Evolutionary conservation across 805 yeast genomes (phyloP), one percentile per base, ranked within the genome.

Genomic region (Schizosaccharomyces octosporus): DNA sequence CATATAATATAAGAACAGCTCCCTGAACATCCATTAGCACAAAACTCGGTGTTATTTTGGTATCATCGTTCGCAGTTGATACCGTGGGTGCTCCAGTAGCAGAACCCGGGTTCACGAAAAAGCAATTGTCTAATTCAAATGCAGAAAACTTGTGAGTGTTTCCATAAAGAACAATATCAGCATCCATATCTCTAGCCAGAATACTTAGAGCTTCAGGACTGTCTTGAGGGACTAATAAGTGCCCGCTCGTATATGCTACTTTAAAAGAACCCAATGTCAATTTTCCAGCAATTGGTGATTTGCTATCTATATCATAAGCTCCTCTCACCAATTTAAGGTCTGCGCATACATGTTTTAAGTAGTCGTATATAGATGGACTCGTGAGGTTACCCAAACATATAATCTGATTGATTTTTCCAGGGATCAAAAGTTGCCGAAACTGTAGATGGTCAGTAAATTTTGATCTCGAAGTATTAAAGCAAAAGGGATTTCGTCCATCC

Each of bases 61-160:
- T 76, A 2, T 78, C 82, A 21, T 78, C 81, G 1, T 75, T 77
- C 5, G 74, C 76, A 63, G 82, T 82, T 67, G 82, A 83, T 41
- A 85, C 78, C 55, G 78, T 78, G 65, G 78, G 81, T 0, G 97
- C 96, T 31, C 98, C 98, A 0, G 97, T 89, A 54, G 95, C 95
- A 69, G 95, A 84, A 0, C 98, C 98, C 0, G 98, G 97, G 70
- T 87, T 90, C n/a, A 93, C 78, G 68, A 93, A 93, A 70, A 89
- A 87, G 71, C 86, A 87, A 27, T 94, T 95, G 65, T 88, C 97
- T 63, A 89, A 73, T 9, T 93, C 85, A 68, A 88, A 90, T 0
- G 97, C 96, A 69, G 90, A 97, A 4, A 87, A 94, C 65, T 81
- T 80, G 69, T 87, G 95, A 1, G 95, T 84, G 0, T 95, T 95